Conservation (phyloP, 805 yeast species). For the Kurtzmaniella fragi region DNA sequence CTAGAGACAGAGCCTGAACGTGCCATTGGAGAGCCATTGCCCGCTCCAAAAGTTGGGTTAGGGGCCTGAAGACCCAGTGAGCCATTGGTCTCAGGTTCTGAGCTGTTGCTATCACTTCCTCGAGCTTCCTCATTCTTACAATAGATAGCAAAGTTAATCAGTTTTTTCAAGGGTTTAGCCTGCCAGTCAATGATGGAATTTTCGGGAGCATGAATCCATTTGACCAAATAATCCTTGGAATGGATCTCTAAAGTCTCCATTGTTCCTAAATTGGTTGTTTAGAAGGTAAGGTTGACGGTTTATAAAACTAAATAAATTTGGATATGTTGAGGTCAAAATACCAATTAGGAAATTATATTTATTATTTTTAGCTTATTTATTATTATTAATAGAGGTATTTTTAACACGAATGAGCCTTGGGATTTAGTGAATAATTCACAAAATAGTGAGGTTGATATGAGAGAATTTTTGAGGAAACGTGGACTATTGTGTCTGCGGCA, state of each 20-base stretch:
- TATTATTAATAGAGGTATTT: too few species aligned
- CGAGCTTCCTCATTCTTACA: constrained; percentile 21
- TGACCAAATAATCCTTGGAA: constrained; percentile 80
- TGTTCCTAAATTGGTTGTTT: background rate
- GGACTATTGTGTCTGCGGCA: too few species aligned
- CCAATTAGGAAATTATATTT: background rate
- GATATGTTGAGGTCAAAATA: background rate
- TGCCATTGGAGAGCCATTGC: constrained; percentile 14
- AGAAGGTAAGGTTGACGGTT: background rate
- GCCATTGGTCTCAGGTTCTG: background rate
- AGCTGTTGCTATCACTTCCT: background rate
- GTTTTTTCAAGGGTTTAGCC: constrained; percentile 60
- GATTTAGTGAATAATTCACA: too few species aligned
- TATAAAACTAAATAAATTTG: background rate
- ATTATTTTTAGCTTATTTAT: background rate
- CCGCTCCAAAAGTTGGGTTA: background rate
- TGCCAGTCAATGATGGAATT: constrained; percentile 70
- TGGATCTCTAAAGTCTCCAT: constrained; percentile 93
- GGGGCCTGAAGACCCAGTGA: background rate
- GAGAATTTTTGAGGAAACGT: too few species aligned
- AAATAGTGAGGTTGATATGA: too few species aligned
- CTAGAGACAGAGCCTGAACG: constrained; percentile 45
- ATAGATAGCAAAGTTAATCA: constrained; percentile 38
- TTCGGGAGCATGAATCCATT: constrained; percentile 82
- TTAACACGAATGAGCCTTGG: too few species aligned